Percentiles rank a stretch among this genome's conserved stretches.
These are phyloP conservation scores for Kwoniella botswanensis DNA, from an alignment of 768 basidiomycete species.

Conservation along the genomic window DNA sequence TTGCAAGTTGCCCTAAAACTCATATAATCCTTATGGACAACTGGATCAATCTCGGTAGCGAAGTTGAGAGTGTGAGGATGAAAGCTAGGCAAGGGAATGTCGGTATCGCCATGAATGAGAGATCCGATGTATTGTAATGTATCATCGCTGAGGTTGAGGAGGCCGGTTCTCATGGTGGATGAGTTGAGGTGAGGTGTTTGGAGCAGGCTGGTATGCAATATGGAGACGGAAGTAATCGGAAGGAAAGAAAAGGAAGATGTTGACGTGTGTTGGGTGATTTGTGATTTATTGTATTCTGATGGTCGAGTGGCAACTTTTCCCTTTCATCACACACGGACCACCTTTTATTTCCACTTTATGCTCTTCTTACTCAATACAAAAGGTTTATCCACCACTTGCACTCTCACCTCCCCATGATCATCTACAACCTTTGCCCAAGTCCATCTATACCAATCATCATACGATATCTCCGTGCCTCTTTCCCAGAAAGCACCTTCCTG, in stretches of 20 bases:
- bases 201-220: too few relatives aligned
- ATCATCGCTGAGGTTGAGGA: slow-evolving; percentile 13
- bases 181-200: background rate
- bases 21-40: background rate
- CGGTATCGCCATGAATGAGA: background rate
- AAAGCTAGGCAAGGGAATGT: slow-evolving; percentile 10
- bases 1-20: background rate
- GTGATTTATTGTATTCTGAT: too few relatives aligned
- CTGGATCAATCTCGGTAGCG: background rate
- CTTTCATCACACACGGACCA: background rate
- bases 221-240: background rate
- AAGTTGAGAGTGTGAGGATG: slow-evolving; percentile 1
- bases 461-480: background rate
- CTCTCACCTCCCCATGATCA: background rate
- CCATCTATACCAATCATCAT: slow-evolving; percentile 7
- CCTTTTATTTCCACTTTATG: background rate
- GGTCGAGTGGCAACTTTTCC: too few relatives aligned
- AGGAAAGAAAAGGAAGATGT: background rate
- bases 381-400: background rate
- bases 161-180: background rate
- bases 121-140: background rate
- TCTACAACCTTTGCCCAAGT: background rate
- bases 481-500: slow-evolving; percentile 3
- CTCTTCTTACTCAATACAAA: background rate
- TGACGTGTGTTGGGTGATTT: background rate